Base-by-base conservation (phyloP, 768 basidiomycete genomes). In the Amyloporia xantha region DNA sequence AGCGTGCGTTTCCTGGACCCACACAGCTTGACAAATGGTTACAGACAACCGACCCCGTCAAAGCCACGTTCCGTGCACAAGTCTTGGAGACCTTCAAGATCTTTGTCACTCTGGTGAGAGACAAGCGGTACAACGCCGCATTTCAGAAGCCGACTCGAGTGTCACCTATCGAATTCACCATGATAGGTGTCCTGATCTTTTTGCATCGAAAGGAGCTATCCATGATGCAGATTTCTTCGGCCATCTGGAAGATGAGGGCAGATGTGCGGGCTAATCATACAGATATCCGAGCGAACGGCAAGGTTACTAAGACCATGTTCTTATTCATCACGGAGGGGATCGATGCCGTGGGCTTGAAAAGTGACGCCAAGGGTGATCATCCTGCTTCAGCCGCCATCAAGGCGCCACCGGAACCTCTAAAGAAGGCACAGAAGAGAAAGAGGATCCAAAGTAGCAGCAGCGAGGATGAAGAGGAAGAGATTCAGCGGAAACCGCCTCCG, bases 151-250 rank as follows among this genome's bases (percentile, higher is more conserved):
- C 65, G 7, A 48, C 53, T 17, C 59, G 65, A 15, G 54, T 87
- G 0, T 73, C 84, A 0, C 87, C 87, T 0, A 68, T 86, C 41
- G 87, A 87, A 62, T 81, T 86, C 55, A 73, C 82, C 35, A 69
- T 77, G 59, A 75, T 78, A 33, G 74, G 70, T 20, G 56, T 83
- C 2, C 63, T 87, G 26, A 73, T 86, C n/a, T 71, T 68, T 6
- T 59, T 71, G 24, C 68, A 73, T 44, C 77, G 72, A 56, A 63
- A 68, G 5, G 55, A 38, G 4, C 55, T 74, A 46, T 59, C 66
- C 2, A 30, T 67, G 49, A 54, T 50, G 0, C 70, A 72, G 59
- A 58, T 86, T 35, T 71, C 74, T 1, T 49, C 53, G 9, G 72
- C 69, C 0, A 71, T 84, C 5, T 61, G 61, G 12, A 64, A 62